phyloP scores from a whole-genome alignment of 2,329 filamentous ascomycete genomes.

The Penicillium sp. region DNA sequence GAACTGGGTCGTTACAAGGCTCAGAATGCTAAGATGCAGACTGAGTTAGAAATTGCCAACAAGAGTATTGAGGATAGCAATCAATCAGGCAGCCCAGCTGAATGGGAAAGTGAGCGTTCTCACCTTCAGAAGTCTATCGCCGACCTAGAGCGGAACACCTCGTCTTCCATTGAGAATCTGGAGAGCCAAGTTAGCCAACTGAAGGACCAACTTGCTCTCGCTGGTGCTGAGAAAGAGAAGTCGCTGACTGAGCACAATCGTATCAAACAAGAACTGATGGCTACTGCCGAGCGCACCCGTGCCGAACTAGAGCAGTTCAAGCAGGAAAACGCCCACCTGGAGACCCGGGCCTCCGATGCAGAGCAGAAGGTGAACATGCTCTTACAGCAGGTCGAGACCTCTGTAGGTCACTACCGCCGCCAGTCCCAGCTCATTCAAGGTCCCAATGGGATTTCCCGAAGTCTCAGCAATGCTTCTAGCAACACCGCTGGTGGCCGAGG shows the following conservation, averaged over 20 bases:
- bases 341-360: constrained; percentile 82
- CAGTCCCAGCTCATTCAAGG: constrained; percentile 55
- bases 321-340: constrained; percentile 76
- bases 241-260: constrained; percentile 59
- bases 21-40: constrained; percentile 78
- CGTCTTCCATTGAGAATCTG: constrained; percentile 64
- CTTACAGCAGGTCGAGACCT: constrained; percentile 89
- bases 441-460: constrained; percentile 47
- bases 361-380: constrained; percentile 91
- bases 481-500: constrained; percentile 44
- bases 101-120: constrained; percentile 75
- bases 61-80: constrained; percentile 49
- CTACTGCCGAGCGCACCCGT: constrained; percentile 56
- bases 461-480: constrained; percentile 57
- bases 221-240: constrained; percentile 68
- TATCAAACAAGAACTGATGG: constrained; percentile 57
- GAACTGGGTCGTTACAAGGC: constrained; percentile 91
- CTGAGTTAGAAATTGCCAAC: constrained; percentile 71
- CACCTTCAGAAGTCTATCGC: constrained; percentile 68
- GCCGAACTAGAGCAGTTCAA: constrained; percentile 78
- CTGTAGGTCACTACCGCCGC: constrained; percentile 91
- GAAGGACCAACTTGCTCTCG: constrained; percentile 66
- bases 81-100: constrained; percentile 49
- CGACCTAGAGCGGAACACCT: constrained; percentile 67
- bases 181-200: constrained; percentile 70